phyloP scores from a whole-genome alignment of 352 stramenopile genomes.

The Globisporangium orthogonon region DNA sequence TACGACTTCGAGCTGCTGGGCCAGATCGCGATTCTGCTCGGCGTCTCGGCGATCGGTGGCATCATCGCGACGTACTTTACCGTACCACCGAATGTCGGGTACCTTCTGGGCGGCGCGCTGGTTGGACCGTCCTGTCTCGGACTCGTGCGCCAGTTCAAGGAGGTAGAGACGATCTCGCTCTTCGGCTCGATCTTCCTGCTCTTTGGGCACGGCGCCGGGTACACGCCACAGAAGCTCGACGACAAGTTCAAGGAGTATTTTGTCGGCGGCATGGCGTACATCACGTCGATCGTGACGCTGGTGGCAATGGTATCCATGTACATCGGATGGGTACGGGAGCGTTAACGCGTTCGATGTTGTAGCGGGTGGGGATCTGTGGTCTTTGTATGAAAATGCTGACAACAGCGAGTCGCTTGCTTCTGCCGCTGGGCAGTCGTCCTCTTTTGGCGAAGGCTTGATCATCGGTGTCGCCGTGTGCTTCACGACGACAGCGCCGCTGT shows the following conservation, averaged over 20 bases:
- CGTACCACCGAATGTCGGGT: conserved; percentile 87
- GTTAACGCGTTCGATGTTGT: background rate
- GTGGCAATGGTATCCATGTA: conserved; percentile 66
- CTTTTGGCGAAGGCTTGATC: conserved; percentile 69
- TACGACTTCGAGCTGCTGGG: conserved; percentile 85
- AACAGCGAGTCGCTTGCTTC: background rate
- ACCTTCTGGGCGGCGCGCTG: conserved; percentile 86
- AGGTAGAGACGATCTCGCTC: conserved; percentile 91
- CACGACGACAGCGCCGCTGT: conserved; percentile 75
- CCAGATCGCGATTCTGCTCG: conserved; percentile 76
- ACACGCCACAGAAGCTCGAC: conserved; percentile 61
- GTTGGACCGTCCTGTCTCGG: conserved; percentile 87
- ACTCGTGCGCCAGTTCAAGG: conserved; percentile 83
- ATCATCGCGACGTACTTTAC: conserved; percentile 87
- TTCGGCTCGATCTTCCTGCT: conserved; percentile 93
- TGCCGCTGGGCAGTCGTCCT: conserved; percentile 30
- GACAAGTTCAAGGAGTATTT: conserved; percentile 70
- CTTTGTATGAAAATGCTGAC: background rate
- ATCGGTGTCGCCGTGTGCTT: conserved; percentile 78
- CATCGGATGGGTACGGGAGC: conserved; percentile 47
- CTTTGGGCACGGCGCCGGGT: conserved; percentile 84
- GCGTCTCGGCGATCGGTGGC: conserved; percentile 82
- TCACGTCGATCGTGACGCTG: conserved; percentile 56
- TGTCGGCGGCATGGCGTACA: conserved; percentile 65
- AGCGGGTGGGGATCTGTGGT: too few species aligned